Evolutionary conservation across 306 rosid species (phyloP).

Genomic region (Dalbergia oliveri): DNA sequence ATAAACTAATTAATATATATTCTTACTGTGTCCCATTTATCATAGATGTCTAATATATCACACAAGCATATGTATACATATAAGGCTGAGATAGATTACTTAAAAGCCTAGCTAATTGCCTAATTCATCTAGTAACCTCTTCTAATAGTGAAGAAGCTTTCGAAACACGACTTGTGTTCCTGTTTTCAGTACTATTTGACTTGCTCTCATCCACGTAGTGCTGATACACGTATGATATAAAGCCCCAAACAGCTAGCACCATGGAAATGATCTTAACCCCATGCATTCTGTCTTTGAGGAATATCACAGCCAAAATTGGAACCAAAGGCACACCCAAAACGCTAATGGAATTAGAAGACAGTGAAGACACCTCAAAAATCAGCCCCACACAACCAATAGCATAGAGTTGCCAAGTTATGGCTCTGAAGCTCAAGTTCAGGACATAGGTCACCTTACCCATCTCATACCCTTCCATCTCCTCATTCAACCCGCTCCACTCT

Average conservation of each 20-base stretch:
- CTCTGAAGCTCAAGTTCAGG: conserved; percentile 32
- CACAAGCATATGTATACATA: too few species aligned
- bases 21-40: too few species aligned
- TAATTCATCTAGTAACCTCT: conserved; percentile 5
- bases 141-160: conserved; percentile 22
- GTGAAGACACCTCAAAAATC: conserved; percentile 44
- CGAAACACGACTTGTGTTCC: neutral
- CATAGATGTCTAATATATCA: too few species aligned
- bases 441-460: conserved; percentile 45
- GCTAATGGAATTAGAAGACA: conserved; percentile 47
- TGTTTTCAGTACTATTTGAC: neutral
- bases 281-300: conserved; percentile 48
- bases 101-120: neutral
- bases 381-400: conserved; percentile 45
- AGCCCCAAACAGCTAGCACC: conserved; percentile 51
- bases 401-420: conserved; percentile 44
- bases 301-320: conserved; percentile 46
- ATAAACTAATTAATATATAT: too few species aligned
- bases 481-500: conserved; percentile 38
- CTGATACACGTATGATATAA: conserved; percentile 46
- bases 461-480: conserved; percentile 46
- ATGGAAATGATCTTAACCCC: conserved; percentile 48
- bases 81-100: neutral
- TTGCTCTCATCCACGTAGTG: conserved; percentile 47
- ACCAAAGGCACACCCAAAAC: conserved; percentile 45